These are phyloP conservation scores for Paramecium biaurelia DNA, from an alignment of 73 alveolate species.

Conservation along the genomic window DNA sequence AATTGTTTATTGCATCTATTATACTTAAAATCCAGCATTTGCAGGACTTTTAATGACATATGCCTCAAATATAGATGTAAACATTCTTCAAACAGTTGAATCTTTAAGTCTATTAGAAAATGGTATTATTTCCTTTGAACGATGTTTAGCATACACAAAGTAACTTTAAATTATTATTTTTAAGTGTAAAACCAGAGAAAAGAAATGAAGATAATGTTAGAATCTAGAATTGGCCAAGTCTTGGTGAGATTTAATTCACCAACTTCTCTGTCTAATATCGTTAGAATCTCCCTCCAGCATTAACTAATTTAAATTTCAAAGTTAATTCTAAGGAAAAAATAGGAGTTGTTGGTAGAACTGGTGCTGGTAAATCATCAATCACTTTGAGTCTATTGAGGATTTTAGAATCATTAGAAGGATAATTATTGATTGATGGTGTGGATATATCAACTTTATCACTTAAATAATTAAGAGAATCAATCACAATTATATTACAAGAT, in stretches of 20 bases:
- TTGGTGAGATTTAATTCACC: conserved; percentile 67
- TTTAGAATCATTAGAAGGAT: conserved; percentile 79
- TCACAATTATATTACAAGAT: conserved; percentile 93
- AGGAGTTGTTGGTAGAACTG: conserved; percentile 96
- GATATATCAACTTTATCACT: conserved; percentile 77
- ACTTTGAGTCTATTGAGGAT: conserved; percentile 85
- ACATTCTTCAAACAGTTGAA: not conserved
- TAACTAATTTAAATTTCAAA: conserved; percentile 63
- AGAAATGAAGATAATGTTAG: not conserved
- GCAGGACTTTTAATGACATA: conserved; percentile 20
- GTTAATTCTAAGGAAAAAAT: conserved; percentile 86
- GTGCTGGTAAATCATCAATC: conserved; percentile 91
- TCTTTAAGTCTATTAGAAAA: not conserved
- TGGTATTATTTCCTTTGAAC: conserved; percentile 1
- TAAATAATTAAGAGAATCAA: conserved; percentile 74
- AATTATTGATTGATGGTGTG: conserved; percentile 80
- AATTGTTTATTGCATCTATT: not conserved
- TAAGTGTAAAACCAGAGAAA: not conserved
- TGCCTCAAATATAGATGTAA: not conserved
- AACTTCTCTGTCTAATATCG: conserved; percentile 74
- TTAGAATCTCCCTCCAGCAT: conserved; percentile 68
- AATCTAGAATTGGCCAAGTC: not conserved
- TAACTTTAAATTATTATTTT: not conserved
- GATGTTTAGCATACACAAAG: conserved; percentile 36
- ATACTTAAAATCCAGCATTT: not conserved